Conservation (phyloP, 139 green algal genomes). For the Tetratostichococcus sp. region DNA sequence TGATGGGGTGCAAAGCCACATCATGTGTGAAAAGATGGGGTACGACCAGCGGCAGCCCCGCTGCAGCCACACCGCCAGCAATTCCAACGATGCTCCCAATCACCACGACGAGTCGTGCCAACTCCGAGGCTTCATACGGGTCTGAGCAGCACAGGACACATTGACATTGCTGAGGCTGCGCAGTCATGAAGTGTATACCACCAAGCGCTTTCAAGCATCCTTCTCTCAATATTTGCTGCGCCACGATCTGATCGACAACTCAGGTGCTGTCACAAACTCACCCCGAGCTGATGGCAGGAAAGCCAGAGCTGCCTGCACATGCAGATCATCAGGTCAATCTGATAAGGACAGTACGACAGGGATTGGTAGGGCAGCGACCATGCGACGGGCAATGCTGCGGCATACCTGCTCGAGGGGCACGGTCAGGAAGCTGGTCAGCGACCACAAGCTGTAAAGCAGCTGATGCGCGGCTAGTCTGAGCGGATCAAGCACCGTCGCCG, state of each 20-base stretch:
- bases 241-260: too few relatives aligned
- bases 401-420: not conserved
- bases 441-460: constrained; percentile 41
- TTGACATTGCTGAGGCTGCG: not conserved
- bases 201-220: too few relatives aligned
- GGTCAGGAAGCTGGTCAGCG: constrained; percentile 48
- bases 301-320: constrained; percentile 61
- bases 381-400: too few relatives aligned
- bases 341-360: too few relatives aligned
- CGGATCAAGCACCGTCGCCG: constrained; percentile 43
- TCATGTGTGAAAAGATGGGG: not conserved
- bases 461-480: constrained; percentile 67
- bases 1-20: not conserved
- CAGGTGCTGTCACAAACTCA: not conserved
- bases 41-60: not conserved
- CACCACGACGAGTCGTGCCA: not conserved
- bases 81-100: not conserved
- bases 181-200: not conserved
- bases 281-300: constrained; percentile 38
- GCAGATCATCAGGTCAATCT: too few relatives aligned
- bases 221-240: too few relatives aligned
- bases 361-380: too few relatives aligned
- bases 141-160: not conserved
- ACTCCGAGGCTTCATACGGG: too few relatives aligned
- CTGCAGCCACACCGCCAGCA: not conserved